Base-by-base conservation (phyloP, 441 rosid species). In the Raphanus hybrid region DNA sequence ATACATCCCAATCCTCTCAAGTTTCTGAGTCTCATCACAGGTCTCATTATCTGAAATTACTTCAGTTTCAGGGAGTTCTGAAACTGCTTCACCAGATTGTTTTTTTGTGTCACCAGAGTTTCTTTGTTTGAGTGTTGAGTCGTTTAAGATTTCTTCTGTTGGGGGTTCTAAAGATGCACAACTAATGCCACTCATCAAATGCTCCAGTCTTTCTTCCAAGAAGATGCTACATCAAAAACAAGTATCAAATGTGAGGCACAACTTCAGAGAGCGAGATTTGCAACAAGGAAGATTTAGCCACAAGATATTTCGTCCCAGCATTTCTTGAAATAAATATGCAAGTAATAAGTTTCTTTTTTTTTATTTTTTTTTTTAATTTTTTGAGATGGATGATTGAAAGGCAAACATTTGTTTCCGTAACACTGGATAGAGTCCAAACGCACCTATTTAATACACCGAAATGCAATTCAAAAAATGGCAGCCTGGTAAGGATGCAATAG, bases 381-480 rank as follows among this genome's bases (percentile, higher is more conserved):
- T 23, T 37, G 65, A 18, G 29, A 59, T 58, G 67, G 18, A 69
- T 54, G 18, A 50, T 43, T 12, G 9, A 26, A 41, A 32, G 29
- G 32, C 59, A 41, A 45, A 23, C 7, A 3, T 20, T 4, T 69
- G 10, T n/a, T 32, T 35, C 16, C 41, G 60, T 45, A 7, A 71
- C 1, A 58, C 27, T 67, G 45, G 52, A 69, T 59, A 4, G 41
- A 50, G 65, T 52, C 66, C 9, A 69, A 50, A 74, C 79, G 23
- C 65, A 92, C 98, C 99, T 90, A 81, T 89, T 91, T 70, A 95
- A 80, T 61, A 95, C 88, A 74, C 92, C 95, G 79, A 95, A 95
- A 85, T 95, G 99, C 85, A 95, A 80, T 68, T 93, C 97, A 70
- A 95, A 95, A 82, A 90, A 93, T 6, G 99, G 99, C 81, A 95